Evolutionary conservation across 768 basidiomycete genomes (phyloP), one percentile per base, ranked within the genome.

Genomic region (Kwoniella dendrophila): DNA sequence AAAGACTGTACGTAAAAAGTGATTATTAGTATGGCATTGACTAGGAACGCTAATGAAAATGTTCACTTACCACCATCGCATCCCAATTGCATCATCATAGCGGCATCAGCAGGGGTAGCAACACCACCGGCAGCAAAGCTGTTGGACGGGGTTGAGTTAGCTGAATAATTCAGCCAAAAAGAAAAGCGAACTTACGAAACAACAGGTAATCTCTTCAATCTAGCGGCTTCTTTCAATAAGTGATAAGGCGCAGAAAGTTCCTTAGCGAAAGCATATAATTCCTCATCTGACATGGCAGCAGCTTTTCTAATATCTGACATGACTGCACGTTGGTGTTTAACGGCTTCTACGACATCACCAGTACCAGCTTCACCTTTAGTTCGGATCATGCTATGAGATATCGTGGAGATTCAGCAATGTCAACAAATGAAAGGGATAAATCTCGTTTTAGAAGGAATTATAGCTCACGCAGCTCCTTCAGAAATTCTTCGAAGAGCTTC

Each of bases 61-160:
- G 10, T 29, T 20, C 22, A 76, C 87, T 65, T 73, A 93, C 93
- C 89, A 83, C 94, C 92, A 75, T 95, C 95, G 79, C 92, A 92
- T 34, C 95, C 92, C 34, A 98, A 85, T 75, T 95, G 92, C 94
- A 98, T 98, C 95, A 97, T 96, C 66, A 97, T 80, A 3, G 96
- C 96, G 16, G 95, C 95, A 79, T 99, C 95, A 90, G 90, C 91
- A 50, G 92, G 92, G 10, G 92, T 93, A 48, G 92, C 90, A 52
- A 94, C 85, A 55, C 93, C 93, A 59, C 93, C 94, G 57, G 94
- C 95, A 16, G 93, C 93, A 79, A 99, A 98, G 80, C 70, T 71
- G 47, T 22, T 11, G 64, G 49, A 41, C 32, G 22, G 33, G 14
- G 12, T 18, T n/a, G n/a, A n/a, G 50, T 57, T 36, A 44, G 22